Conservation (phyloP, 1,284 basidiomycete genomes). For the Apiotrichum gamsii region DNA sequence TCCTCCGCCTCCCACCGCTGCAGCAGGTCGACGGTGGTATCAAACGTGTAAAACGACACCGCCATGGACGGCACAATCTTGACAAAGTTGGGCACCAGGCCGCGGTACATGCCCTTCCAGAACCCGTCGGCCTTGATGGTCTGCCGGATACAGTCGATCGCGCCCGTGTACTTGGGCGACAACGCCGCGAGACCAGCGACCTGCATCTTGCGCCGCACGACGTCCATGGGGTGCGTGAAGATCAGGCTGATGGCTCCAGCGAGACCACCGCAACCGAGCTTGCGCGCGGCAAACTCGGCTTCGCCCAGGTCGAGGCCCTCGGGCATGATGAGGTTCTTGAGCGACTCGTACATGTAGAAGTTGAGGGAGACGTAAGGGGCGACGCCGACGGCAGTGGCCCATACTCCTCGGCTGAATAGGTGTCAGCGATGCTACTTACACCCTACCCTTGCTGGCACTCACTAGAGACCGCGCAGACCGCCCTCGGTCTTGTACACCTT, state of each 20-base stretch:
- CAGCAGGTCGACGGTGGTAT: slow-evolving; percentile 44
- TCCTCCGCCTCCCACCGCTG: slow-evolving; percentile 5
- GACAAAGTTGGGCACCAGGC: slow-evolving; percentile 86
- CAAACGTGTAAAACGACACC: slow-evolving; percentile 56
- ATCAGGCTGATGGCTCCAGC: slow-evolving; percentile 75
- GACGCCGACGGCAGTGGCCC: slow-evolving; percentile 83
- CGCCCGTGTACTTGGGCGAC: slow-evolving; percentile 66
- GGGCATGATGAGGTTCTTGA: slow-evolving; percentile 32
- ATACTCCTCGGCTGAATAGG: slow-evolving; percentile 54
- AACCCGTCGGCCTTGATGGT: slow-evolving; percentile 69
- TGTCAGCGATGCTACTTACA: no score
- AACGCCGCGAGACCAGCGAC: slow-evolving; percentile 65
- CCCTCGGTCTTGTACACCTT: slow-evolving; percentile 89
- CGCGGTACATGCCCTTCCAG: slow-evolving; percentile 54
- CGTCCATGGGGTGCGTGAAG: slow-evolving; percentile 92
- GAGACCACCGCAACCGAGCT: slow-evolving; percentile 51
- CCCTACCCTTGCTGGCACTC: slow-evolving; percentile 41
- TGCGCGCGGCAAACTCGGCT: slow-evolving; percentile 31
- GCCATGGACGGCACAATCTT: slow-evolving; percentile 81
- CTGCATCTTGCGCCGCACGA: slow-evolving; percentile 90
- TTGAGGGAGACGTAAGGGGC: slow-evolving; percentile 69
- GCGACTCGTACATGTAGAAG: slow-evolving; percentile 44
- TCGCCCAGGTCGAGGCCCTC: slow-evolving; percentile 21
- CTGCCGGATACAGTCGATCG: slow-evolving; percentile 64
- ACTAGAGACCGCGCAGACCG: slow-evolving; percentile 76